These are phyloP conservation scores for Komagataella populi DNA, from an alignment of 805 yeast genomes.

Conservation along the genomic window DNA sequence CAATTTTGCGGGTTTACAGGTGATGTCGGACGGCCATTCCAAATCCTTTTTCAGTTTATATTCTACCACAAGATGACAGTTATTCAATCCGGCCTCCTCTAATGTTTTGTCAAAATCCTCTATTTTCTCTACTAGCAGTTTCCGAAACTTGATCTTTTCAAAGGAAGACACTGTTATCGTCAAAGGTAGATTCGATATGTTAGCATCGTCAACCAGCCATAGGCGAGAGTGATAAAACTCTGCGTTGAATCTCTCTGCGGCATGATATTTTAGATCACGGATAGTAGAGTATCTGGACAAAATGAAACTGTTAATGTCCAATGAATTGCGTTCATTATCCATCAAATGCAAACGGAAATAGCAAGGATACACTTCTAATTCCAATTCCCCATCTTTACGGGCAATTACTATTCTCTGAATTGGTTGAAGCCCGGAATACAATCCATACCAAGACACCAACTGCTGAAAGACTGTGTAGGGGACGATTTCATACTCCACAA, in stretches of 20 bases:
- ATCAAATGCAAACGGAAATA: not conserved
- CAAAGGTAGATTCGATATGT: not conserved
- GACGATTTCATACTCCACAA: not conserved
- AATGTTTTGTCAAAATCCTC: not conserved
- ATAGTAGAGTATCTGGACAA: not conserved
- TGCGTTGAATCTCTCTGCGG: not conserved
- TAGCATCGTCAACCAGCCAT: not conserved
- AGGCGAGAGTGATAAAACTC: not conserved
- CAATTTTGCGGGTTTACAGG: slow-evolving; percentile 3
- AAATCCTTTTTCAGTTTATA: not conserved
- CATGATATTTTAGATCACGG: not conserved
- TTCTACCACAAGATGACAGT: not conserved
- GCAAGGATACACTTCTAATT: slow-evolving; percentile 9
- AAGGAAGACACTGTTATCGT: slow-evolving; percentile 2
- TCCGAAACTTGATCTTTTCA: not conserved
- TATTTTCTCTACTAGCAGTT: not conserved
- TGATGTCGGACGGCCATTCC: not conserved
- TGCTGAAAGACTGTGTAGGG: slow-evolving; percentile 21
- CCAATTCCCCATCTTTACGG: slow-evolving; percentile 10
- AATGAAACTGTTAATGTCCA: not conserved
- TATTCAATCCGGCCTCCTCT: not conserved
- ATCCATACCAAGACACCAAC: slow-evolving; percentile 41
- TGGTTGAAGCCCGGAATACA: slow-evolving; percentile 22
- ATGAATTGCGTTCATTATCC: not conserved
- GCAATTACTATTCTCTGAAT: slow-evolving; percentile 21